A percentile compares a stretch with the other conserved stretches of the same genome.
Evolutionary conservation across 2,329 filamentous ascomycete species (phyloP).

Genomic region (Claviceps sp.): DNA sequence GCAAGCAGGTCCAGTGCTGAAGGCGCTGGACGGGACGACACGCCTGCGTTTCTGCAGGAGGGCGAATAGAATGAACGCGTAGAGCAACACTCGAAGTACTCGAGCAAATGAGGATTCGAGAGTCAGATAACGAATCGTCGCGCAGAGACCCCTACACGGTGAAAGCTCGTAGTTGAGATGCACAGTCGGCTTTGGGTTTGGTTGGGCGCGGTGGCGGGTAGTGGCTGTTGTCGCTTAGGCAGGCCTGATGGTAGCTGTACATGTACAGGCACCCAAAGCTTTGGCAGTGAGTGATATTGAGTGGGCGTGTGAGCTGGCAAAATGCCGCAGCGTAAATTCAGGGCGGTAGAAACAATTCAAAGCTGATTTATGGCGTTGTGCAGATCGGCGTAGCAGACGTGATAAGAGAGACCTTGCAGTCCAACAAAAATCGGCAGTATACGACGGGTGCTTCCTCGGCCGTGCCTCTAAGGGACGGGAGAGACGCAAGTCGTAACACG

Average conservation of each 20-base stretch:
- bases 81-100: conserved; percentile 5
- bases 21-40: neutral
- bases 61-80: conserved; percentile 9
- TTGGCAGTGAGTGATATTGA: conserved; percentile 40
- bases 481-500: conserved; percentile 1
- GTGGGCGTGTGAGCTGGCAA: conserved; percentile 47
- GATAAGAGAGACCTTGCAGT: neutral
- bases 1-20: neutral
- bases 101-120: conserved; percentile 6
- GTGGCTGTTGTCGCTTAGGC: conserved; percentile 21
- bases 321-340: conserved; percentile 26
- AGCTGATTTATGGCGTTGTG: conserved; percentile 44
- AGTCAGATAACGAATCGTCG: conserved; percentile 12
- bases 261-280: conserved; percentile 37
- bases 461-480: neutral
- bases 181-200: conserved; percentile 24
- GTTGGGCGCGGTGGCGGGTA: conserved; percentile 30
- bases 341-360: conserved; percentile 25
- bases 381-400: conserved; percentile 34
- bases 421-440: neutral
- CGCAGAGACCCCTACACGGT: conserved; percentile 11
- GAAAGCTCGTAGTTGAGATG: conserved; percentile 18
- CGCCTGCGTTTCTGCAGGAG: conserved; percentile 3
- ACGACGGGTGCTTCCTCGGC: neutral
- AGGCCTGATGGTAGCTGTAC: conserved; percentile 22